These are phyloP conservation scores for Yamadazyma pseudoaaseri DNA, from an alignment of 1,139 yeast species.

Conservation along the genomic window DNA sequence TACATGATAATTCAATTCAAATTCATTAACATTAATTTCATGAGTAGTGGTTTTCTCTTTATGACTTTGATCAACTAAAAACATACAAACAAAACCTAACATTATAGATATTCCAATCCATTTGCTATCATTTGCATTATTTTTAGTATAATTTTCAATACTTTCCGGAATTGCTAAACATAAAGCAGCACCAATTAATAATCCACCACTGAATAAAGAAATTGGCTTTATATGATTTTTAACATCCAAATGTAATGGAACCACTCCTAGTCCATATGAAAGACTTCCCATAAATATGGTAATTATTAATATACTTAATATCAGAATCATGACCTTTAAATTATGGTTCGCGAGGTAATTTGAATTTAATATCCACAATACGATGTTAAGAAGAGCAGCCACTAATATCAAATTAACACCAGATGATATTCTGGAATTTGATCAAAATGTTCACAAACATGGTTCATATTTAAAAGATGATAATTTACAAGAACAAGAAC, in stretches of 20 bases:
- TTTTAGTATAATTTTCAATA: slow-evolving; percentile 43
- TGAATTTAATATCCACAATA: not conserved
- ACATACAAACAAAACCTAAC: slow-evolving; percentile 14
- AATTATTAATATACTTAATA: slow-evolving; percentile 11
- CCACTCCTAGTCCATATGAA: slow-evolving; percentile 32
- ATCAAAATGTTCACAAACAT: slow-evolving; percentile 31
- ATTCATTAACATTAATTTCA: slow-evolving; percentile 7
- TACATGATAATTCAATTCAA: slow-evolving; percentile 8
- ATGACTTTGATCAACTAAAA: slow-evolving; percentile 11
- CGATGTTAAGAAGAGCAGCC: slow-evolving; percentile 67
- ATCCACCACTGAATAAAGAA: slow-evolving; percentile 60
- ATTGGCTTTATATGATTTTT: slow-evolving; percentile 15
- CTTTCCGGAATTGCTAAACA: slow-evolving; percentile 75
- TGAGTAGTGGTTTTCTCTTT: slow-evolving; percentile 1
- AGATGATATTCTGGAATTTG: slow-evolving; percentile 63
- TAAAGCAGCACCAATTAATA: slow-evolving; percentile 62
- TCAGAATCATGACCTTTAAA: slow-evolving; percentile 9
- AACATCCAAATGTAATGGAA: slow-evolving; percentile 24
- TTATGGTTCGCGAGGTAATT: slow-evolving; percentile 1
- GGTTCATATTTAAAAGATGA: slow-evolving; percentile 15
- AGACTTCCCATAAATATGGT: slow-evolving; percentile 26
- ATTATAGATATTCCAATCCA: slow-evolving; percentile 15
- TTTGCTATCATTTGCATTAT: slow-evolving; percentile 19
- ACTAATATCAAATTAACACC: slow-evolving; percentile 64
- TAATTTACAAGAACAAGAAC: slow-evolving; percentile 14